Percentiles rank a stretch among this genome's conserved stretches.
Conservation (phyloP, 1,284 basidiomycete species). For the Irpex lacteus region DNA sequence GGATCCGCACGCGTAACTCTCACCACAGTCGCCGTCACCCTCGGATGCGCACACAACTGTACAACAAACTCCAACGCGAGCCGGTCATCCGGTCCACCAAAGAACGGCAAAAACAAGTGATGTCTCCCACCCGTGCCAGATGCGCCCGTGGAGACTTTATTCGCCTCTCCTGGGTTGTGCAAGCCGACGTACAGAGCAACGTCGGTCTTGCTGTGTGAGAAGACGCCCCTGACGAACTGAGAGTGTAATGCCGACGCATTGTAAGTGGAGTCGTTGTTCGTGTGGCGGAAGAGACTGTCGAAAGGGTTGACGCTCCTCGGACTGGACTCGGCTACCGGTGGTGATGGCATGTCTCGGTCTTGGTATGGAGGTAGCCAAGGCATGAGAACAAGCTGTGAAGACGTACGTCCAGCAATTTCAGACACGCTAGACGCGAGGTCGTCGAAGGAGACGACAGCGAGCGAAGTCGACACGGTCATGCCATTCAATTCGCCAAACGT, state of each 20-base stretch:
- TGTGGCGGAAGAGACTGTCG: slow-evolving; percentile 57
- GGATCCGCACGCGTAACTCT: slow-evolving; percentile 47
- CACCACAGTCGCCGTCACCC: slow-evolving; percentile 57
- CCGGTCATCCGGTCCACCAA: slow-evolving; percentile 70
- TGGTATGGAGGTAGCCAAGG: slow-evolving; percentile 56
- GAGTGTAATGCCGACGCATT: slow-evolving; percentile 41
- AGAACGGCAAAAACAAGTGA: slow-evolving; percentile 66
- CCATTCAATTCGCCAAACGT: slow-evolving; percentile 60
- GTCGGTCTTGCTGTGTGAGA: slow-evolving; percentile 46
- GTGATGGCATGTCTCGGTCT: slow-evolving; percentile 14
- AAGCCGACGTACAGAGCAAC: slow-evolving; percentile 73
- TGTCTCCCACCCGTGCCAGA: slow-evolving; percentile 27
- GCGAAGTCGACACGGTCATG: slow-evolving; percentile 47
- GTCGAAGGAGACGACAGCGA: slow-evolving; percentile 58
- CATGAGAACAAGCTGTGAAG: slow-evolving; percentile 57
- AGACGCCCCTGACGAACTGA: slow-evolving; percentile 60
- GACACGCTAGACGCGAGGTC: slow-evolving; percentile 53
- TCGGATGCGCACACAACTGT: slow-evolving; percentile 51
- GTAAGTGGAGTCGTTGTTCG: slow-evolving; percentile 18
- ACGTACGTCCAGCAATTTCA: slow-evolving; percentile 43
- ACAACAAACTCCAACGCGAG: slow-evolving; percentile 59
- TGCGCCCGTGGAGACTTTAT: slow-evolving; percentile 21
- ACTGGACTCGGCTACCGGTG: slow-evolving; percentile 9
- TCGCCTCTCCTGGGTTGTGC: slow-evolving; percentile 35
- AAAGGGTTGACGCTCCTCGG: slow-evolving; percentile 44